phyloP scores from a whole-genome alignment of 768 basidiomycete species.

The Pleurotus djamor region DNA sequence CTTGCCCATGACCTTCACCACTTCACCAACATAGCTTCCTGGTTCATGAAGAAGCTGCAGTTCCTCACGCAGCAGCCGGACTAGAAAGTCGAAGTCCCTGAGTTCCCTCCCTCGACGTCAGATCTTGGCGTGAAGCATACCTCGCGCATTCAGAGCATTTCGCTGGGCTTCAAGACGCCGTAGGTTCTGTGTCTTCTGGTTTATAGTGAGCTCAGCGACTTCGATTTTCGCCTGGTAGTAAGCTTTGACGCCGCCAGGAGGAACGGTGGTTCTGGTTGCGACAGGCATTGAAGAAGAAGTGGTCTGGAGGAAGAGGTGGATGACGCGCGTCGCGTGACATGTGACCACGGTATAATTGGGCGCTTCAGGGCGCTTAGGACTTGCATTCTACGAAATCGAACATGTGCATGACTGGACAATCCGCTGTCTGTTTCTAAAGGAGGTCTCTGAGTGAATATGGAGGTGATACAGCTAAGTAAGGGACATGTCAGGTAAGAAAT shows the following conservation, averaged over 20 bases:
- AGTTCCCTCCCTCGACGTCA: not conserved
- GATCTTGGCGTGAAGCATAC: constrained; percentile 36
- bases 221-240: constrained; percentile 98
- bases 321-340: not conserved
- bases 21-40: constrained; percentile 96
- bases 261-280: constrained; percentile 31
- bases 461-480: no score
- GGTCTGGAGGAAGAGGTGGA: not conserved
- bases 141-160: constrained; percentile 95
- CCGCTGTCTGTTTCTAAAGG: no score
- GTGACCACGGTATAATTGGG: no score
- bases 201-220: constrained; percentile 87
- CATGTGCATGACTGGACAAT: no score
- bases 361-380: no score
- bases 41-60: constrained; percentile 92
- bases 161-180: constrained; percentile 94
- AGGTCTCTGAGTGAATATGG: no score
- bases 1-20: constrained; percentile 99
- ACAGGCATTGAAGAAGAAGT: constrained; percentile 27
- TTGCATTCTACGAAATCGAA: no score
- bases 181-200: constrained; percentile 95
- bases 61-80: constrained; percentile 88
- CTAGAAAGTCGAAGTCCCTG: constrained; percentile 32
- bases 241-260: constrained; percentile 72
- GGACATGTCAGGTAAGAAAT: no score